phyloP scores from a whole-genome alignment of 2,329 filamentous ascomycete species.

The Nothophoma quercina region DNA sequence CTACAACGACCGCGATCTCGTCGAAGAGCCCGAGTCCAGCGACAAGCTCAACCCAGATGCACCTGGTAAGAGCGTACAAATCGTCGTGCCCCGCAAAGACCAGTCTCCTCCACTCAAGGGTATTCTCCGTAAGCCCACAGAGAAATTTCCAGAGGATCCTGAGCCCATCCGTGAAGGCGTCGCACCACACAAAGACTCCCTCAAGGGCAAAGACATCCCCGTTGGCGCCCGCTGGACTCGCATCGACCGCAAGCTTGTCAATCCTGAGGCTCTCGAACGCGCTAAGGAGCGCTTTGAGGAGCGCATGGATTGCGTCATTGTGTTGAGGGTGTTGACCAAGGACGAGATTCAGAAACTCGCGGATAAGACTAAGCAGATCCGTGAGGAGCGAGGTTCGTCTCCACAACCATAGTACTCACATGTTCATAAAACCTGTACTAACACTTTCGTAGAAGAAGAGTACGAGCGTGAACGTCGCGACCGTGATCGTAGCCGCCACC shows the following conservation, averaged over 20 bases:
- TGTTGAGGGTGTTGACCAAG: conserved; percentile 83
- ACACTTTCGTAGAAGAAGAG: conserved; percentile 39
- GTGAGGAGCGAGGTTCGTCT: conserved; percentile 57
- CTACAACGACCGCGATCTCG: conserved; percentile 39
- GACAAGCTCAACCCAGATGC: conserved; percentile 30
- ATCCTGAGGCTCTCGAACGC: conserved; percentile 82
- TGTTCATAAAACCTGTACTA: conserved; percentile 7
- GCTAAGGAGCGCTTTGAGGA: conserved; percentile 93
- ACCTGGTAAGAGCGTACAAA: conserved; percentile 52
- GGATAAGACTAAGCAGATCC: conserved; percentile 78
- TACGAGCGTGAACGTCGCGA: conserved; percentile 42
- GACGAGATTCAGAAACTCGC: conserved; percentile 92
- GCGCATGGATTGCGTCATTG: conserved; percentile 91
- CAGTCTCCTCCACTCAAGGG: conserved; percentile 73
- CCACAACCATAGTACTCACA: too few species aligned
- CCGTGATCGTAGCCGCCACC: conserved; percentile 36
- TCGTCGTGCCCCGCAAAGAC: conserved; percentile 77
- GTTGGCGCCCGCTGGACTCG: conserved; percentile 90
- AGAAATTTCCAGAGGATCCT: conserved; percentile 85
- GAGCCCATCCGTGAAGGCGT: conserved; percentile 88
- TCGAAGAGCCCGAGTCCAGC: conserved; percentile 45
- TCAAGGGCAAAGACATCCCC: conserved; percentile 71
- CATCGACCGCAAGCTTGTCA: conserved; percentile 86
- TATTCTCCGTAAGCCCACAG: conserved; percentile 83
- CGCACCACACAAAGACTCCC: conserved; percentile 88